Conservation (phyloP, 495 filamentous ascomycete species). For the Neurospora sp. region DNA sequence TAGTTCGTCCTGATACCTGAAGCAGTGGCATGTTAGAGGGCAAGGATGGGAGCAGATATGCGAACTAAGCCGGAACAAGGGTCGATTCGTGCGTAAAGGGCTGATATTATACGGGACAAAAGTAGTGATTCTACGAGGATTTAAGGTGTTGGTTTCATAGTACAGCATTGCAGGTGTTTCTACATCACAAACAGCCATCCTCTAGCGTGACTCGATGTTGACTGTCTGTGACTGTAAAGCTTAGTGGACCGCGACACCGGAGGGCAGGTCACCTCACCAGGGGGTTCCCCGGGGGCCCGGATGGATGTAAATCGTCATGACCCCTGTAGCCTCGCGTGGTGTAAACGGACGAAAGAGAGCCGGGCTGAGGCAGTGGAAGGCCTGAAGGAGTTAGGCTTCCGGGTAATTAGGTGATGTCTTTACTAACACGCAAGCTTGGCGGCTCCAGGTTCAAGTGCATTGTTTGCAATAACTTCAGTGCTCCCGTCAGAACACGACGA, state of each 20-base stretch:
- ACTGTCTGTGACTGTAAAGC: not conserved
- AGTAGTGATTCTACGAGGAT: not conserved
- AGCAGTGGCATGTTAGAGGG: not conserved
- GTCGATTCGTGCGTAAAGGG: not conserved
- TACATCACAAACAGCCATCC: not conserved
- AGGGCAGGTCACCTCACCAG: not conserved
- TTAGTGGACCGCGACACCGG: not conserved
- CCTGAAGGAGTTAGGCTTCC: not conserved
- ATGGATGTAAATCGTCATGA: not conserved
- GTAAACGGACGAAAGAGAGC: not conserved
- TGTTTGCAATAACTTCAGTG: not conserved
- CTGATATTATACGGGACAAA: not conserved
- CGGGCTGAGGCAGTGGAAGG: not conserved
- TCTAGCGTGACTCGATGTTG: not conserved
- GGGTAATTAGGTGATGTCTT: not conserved
- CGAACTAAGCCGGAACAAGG: not conserved
- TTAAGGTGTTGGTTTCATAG: constrained; percentile 1
- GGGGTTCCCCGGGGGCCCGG: not conserved
- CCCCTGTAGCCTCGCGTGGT: not conserved
- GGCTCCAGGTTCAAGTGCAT: not conserved
- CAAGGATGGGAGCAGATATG: not conserved
- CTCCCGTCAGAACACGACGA: not conserved
- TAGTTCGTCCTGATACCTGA: not conserved
- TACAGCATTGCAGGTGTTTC: not conserved
- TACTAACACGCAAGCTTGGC: not conserved